Evolutionary conservation across 441 rosid species (phyloP).

Genomic region (Bruguiera hainesii): DNA sequence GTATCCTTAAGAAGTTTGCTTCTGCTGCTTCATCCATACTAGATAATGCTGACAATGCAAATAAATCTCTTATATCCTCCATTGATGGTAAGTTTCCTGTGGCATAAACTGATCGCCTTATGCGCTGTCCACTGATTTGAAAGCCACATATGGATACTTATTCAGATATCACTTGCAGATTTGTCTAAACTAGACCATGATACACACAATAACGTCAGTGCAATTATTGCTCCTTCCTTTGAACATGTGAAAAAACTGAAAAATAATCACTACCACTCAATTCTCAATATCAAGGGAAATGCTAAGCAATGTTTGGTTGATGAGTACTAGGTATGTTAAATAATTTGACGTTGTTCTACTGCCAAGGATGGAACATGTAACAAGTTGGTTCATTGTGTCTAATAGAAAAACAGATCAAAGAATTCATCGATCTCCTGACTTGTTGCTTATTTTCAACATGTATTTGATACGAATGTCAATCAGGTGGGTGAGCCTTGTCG

Average conservation of each 20-base stretch:
- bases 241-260: conserved; percentile 57
- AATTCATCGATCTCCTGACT: neutral
- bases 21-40: conserved; percentile 58
- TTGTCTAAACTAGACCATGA: conserved; percentile 68
- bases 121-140: conserved; percentile 2
- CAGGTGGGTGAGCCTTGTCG: conserved; percentile 68
- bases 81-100: conserved; percentile 50
- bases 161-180: conserved; percentile 33
- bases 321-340: conserved; percentile 52
- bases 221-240: conserved; percentile 57
- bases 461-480: neutral
- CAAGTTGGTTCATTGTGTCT: neutral
- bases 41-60: conserved; percentile 50
- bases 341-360: neutral
- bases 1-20: conserved; percentile 47
- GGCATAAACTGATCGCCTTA: neutral
- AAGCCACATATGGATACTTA: neutral
- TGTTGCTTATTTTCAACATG: neutral
- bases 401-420: neutral
- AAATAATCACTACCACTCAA: conserved; percentile 60
- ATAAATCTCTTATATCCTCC: conserved; percentile 51
- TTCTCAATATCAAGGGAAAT: conserved; percentile 47
- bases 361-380: neutral
- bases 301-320: conserved; percentile 71
- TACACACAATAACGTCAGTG: conserved; percentile 54